Evolutionary conservation across 352 stramenopile genomes (phyloP).

Genomic region (Pythium plurisporium): DNA sequence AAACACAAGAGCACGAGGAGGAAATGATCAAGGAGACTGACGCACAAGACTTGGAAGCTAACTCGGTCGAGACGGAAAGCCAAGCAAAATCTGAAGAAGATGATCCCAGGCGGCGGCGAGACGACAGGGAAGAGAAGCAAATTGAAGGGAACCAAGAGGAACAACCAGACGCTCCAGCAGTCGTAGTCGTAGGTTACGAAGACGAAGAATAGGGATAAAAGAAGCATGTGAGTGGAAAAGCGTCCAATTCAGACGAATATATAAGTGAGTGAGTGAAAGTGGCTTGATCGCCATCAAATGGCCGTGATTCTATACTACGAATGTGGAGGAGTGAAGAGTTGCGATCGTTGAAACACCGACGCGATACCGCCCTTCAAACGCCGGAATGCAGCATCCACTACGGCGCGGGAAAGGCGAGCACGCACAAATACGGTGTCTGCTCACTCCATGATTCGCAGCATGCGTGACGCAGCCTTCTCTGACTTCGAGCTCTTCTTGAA

Average conservation of each 20-base stretch:
- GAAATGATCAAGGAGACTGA: not conserved
- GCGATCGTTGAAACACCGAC: not conserved
- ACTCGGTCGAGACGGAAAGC: not conserved
- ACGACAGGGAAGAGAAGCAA: not conserved
- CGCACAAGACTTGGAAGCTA: too few species aligned
- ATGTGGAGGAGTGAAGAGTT: not conserved
- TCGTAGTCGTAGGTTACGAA: not conserved
- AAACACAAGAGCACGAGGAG: not conserved
- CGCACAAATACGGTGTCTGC: not conserved
- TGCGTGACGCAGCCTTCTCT: conserved; percentile 14
- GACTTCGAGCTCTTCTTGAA: conserved; percentile 57
- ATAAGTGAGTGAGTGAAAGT: too few species aligned
- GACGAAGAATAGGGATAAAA: not conserved
- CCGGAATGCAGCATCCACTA: too few species aligned
- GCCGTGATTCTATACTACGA: conserved; percentile 11
- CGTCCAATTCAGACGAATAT: not conserved
- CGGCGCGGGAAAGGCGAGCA: not conserved
- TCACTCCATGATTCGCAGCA: conserved; percentile 23
- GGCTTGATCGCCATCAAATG: too few species aligned
- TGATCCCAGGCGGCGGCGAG: conserved; percentile 7
- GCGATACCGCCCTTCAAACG: not conserved
- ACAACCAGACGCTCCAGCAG: not conserved
- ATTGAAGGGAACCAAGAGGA: not conserved
- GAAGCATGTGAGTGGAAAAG: not conserved
- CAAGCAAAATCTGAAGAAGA: conserved; percentile 10